phyloP scores from a whole-genome alignment of 345 rosid genomes.

The Eucalyptus regnans region DNA sequence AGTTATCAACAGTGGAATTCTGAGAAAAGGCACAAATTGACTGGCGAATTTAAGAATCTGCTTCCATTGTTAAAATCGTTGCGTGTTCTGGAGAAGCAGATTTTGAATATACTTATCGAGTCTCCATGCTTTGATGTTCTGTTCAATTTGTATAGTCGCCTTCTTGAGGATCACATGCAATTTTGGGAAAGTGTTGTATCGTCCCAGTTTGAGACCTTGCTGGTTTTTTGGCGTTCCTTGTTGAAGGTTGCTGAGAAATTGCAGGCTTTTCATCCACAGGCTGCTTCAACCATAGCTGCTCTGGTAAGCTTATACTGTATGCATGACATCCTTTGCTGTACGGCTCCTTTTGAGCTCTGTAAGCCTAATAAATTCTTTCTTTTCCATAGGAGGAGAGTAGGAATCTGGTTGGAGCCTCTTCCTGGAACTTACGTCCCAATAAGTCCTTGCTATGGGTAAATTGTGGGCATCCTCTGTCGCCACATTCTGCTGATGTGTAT shows the following conservation, averaged over 20 bases:
- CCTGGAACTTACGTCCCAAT: conserved; percentile 23
- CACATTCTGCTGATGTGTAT: conserved; percentile 43
- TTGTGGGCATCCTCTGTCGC: conserved; percentile 86
- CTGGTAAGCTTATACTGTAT: conserved; percentile 28
- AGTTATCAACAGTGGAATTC: conserved; percentile 64
- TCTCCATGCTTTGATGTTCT: conserved; percentile 36
- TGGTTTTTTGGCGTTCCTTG: conserved; percentile 56
- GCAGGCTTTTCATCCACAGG: conserved; percentile 25
- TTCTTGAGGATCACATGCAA: conserved; percentile 53
- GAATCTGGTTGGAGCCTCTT: conserved; percentile 30
- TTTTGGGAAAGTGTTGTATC: conserved; percentile 58
- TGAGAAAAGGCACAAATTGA: conserved; percentile 27
- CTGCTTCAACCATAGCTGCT: conserved; percentile 24
- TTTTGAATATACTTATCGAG: conserved; percentile 39
- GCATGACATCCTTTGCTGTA: background rate
- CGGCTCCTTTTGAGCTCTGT: background rate
- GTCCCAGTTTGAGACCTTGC: conserved; percentile 26
- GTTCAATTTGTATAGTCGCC: conserved; percentile 29
- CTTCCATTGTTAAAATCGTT: conserved; percentile 47
- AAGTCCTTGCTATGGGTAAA: conserved; percentile 78
- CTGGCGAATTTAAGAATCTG: conserved; percentile 17
- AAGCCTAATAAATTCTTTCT: background rate
- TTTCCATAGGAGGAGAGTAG: conserved; percentile 33
- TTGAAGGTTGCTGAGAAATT: conserved; percentile 49
- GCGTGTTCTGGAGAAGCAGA: conserved; percentile 38